phyloP scores from a whole-genome alignment of 2,329 filamentous ascomycete species.

The Penicillium sp. region DNA sequence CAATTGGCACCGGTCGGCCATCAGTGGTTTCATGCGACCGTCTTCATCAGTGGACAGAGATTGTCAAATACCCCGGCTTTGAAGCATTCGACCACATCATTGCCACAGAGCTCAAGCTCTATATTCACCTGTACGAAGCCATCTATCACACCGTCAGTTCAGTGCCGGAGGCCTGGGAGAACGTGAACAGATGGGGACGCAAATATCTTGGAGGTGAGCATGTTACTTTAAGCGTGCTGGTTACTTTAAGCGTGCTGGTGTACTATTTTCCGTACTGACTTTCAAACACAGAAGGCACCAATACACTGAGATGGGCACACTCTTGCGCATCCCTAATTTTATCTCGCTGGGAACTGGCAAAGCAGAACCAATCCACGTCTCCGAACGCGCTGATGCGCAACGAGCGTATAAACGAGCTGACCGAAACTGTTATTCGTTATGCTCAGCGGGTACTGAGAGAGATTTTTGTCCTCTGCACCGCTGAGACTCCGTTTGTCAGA shows the following conservation, averaged over 20 bases:
- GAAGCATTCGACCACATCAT: constrained; percentile 7
- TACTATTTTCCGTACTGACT: background rate
- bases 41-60: constrained; percentile 5
- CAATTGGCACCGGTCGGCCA: constrained; percentile 11
- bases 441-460: constrained; percentile 7
- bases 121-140: constrained; percentile 7
- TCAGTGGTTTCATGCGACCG: constrained; percentile 7
- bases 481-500: constrained; percentile 4
- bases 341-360: constrained; percentile 11
- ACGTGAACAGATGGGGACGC: constrained; percentile 4
- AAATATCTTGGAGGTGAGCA: constrained; percentile 4
- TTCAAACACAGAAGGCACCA: background rate
- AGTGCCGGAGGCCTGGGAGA: constrained; percentile 6
- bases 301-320: constrained; percentile 1
- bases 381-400: background rate
- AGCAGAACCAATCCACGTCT: constrained; percentile 1
- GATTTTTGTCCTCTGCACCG: constrained; percentile 1
- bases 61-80: constrained; percentile 8
- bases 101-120: constrained; percentile 11
- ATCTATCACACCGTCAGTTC: constrained; percentile 3
- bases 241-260: background rate
- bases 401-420: background rate
- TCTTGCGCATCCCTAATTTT: constrained; percentile 8
- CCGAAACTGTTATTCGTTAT: constrained; percentile 5
- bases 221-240: background rate